phyloP scores from a whole-genome alignment of 176 grass and related monocot genomes.

The Zoysia pacifica region DNA sequence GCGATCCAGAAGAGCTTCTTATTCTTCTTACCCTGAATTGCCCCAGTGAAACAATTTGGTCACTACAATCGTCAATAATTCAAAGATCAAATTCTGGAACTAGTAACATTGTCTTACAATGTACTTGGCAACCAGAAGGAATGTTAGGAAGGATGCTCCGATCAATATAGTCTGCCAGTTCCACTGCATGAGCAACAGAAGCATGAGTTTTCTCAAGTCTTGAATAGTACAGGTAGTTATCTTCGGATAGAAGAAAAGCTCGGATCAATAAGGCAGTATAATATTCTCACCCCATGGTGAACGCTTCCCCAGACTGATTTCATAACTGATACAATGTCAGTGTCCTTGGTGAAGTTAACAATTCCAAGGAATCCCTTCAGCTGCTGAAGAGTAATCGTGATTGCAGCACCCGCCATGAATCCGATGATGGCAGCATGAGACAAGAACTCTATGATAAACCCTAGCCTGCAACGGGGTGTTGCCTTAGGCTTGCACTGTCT shows the following conservation, averaged over 20 bases:
- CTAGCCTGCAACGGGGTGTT: slow-evolving; percentile 52
- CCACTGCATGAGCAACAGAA: slow-evolving; percentile 53
- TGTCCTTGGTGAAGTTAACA: slow-evolving; percentile 59
- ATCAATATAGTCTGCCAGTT: slow-evolving; percentile 88
- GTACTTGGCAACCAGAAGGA: slow-evolving; percentile 74
- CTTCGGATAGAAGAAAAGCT: too few species aligned
- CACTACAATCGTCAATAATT: background rate
- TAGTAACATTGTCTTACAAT: slow-evolving; percentile 59
- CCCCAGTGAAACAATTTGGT: slow-evolving; percentile 13
- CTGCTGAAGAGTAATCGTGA: slow-evolving; percentile 93
- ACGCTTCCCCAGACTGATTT: slow-evolving; percentile 70
- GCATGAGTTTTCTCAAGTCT: background rate
- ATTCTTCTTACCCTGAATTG: slow-evolving; percentile 72
- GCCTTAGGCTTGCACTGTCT: background rate
- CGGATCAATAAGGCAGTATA: background rate
- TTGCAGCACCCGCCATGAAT: slow-evolving; percentile 84
- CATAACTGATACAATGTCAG: slow-evolving; percentile 82
- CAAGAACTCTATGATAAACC: slow-evolving; percentile 87
- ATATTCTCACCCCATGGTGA: slow-evolving; percentile 68
- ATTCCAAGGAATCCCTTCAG: slow-evolving; percentile 91
- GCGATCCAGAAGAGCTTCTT: slow-evolving; percentile 85
- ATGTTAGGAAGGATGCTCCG: slow-evolving; percentile 54
- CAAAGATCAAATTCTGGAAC: background rate
- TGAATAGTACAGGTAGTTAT: too few species aligned
- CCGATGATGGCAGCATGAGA: slow-evolving; percentile 88